Evolutionary conservation across 805 yeast genomes (phyloP).

Genomic region (Candida boleticola): DNA sequence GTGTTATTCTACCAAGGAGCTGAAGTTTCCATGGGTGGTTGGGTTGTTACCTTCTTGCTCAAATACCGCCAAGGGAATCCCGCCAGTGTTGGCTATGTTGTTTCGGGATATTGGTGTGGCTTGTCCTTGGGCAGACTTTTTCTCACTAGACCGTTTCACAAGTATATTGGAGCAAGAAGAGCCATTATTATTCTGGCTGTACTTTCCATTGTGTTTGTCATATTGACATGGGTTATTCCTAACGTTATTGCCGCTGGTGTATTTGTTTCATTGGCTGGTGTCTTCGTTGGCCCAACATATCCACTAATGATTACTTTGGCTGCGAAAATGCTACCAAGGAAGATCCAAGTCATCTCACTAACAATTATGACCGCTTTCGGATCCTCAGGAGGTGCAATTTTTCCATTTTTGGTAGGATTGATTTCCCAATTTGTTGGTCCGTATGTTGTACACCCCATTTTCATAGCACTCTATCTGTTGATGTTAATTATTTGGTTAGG

Average conservation of each 20-base stretch:
- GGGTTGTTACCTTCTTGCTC: conserved; percentile 64
- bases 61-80: conserved; percentile 53
- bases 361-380: conserved; percentile 57
- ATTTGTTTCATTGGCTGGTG: conserved; percentile 50
- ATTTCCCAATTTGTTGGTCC: conserved; percentile 46
- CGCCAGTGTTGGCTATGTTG: conserved; percentile 54
- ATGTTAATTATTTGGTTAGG: conserved; percentile 11
- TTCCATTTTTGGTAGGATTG: conserved; percentile 57
- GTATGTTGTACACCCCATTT: conserved; percentile 48
- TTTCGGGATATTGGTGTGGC: conserved; percentile 74
- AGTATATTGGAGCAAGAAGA: conserved; percentile 42
- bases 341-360: conserved; percentile 48
- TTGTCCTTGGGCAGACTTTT: conserved; percentile 60
- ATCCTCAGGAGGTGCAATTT: conserved; percentile 55
- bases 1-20: conserved; percentile 66
- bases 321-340: conserved; percentile 47
- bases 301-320: conserved; percentile 48
- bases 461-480: conserved; percentile 31
- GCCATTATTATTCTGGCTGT: conserved; percentile 36
- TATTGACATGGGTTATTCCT: conserved; percentile 44
- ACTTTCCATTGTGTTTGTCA: conserved; percentile 34
- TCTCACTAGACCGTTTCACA: conserved; percentile 41
- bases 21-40: conserved; percentile 68
- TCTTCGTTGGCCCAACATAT: conserved; percentile 67
- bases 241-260: conserved; percentile 46